Base-by-base conservation (phyloP, 768 basidiomycete genomes). In the Naganishia randhawae region DNA sequence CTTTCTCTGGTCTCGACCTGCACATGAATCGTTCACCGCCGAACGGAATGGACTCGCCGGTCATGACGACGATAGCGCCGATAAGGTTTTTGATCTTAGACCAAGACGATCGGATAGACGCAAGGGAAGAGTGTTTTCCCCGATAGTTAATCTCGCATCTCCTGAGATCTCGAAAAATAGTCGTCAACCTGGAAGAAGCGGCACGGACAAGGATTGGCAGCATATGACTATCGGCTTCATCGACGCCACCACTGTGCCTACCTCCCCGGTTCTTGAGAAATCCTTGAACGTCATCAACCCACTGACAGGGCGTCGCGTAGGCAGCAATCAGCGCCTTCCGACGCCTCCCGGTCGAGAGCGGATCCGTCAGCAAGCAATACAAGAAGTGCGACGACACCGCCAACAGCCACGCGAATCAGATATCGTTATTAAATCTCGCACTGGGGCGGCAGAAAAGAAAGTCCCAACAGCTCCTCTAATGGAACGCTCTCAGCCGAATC, bases 251-350 rank as follows among this genome's bases (percentile, higher is more conserved):
- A 33, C 54, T 17, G 7, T 22, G 4, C 32, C 54, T 1, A 55
- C 31, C 4, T 61, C 57, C 37, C 57, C 57, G 37, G 7, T 61
- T 6, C 3, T 61, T 13, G 57, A 61, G 37, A 61, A n/a, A 41
- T 61, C 57, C 17, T 10, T 16, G 1, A 61, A 61, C 33, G 57
- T 42, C 16, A 29, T 61, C 37, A 61, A 61, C 57, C 57, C 57
- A 11, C 25, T 61, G 6, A 61, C 57, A 11, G 57, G 57, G 10
- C 35, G 57, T 2, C 57, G 57, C 1, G 2, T n/a, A 8, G 57
- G 35, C 13, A 55, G 54, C 17, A 39, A 61, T 29, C 7, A n/a
- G 22, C 57, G 57, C 25, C 37, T 41, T 2, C 37, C 37, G 10
- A 41, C 37, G 25, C 57, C 37, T 33, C n/a, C 29, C 2, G 54